A percentile compares a stretch with the other conserved stretches of the same genome.
These are phyloP conservation scores for Grosmannia serpens DNA, from an alignment of 2,329 filamentous ascomycete species.

Conservation along the genomic window DNA sequence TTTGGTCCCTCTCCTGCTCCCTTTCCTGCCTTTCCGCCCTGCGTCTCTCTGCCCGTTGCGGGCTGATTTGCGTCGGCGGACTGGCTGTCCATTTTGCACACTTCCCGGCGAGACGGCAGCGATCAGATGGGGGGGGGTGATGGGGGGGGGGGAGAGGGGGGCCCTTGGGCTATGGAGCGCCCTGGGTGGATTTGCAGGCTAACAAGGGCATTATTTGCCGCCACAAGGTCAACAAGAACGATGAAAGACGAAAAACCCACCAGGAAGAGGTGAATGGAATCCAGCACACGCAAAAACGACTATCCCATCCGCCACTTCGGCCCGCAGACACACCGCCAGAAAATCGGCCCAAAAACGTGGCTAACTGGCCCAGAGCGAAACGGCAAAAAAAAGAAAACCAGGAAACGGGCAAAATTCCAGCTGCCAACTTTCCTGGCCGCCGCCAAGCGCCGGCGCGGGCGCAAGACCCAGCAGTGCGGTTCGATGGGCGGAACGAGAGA, in stretches of 20 bases:
- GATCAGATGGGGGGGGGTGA: background rate
- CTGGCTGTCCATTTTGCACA: too few species aligned
- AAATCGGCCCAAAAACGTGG: background rate
- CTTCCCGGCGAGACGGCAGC: too few species aligned
- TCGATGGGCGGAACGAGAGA: background rate
- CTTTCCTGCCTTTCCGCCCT: too few species aligned
- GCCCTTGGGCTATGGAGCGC: background rate
- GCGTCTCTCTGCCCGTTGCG: too few species aligned
- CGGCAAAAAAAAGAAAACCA: background rate
- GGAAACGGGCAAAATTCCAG: background rate
- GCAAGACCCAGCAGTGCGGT: background rate
- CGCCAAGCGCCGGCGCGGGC: too few species aligned
- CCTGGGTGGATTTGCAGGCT: background rate
- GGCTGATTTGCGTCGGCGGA: too few species aligned
- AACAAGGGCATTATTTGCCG: background rate
- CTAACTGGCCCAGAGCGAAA: background rate
- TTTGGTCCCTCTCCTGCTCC: too few species aligned
- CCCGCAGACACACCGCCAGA: background rate
- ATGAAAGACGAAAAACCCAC: background rate
- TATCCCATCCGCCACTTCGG: background rate
- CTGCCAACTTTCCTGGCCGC: background rate
- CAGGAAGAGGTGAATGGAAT: background rate
- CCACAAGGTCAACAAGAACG: background rate
- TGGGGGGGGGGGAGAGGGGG: background rate
- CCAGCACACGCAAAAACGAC: background rate